Evolutionary conservation across 768 basidiomycete genomes (phyloP).

Genomic region (Kwoniella bestiolae): DNA sequence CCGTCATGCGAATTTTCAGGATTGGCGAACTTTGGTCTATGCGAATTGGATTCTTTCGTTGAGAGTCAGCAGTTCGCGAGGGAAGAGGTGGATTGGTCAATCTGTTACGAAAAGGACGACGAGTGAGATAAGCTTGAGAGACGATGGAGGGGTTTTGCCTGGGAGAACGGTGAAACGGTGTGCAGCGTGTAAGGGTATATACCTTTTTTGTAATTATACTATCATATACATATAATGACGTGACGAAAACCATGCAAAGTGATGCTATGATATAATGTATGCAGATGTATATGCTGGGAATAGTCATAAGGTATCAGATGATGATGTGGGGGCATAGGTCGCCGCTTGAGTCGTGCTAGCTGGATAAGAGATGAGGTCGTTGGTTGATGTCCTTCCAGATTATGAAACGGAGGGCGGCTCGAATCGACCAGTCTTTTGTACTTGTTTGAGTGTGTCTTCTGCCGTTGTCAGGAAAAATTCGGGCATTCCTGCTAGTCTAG

Average conservation of each 20-base stretch:
- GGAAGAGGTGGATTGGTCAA: conserved; percentile 69
- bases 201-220: too few relatives aligned
- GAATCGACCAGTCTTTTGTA: conserved; percentile 27
- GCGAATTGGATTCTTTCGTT: conserved; percentile 69
- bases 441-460: conserved; percentile 29
- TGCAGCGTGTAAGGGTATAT: neutral
- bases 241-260: conserved; percentile 3
- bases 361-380: too few relatives aligned
- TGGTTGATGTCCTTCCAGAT: neutral
- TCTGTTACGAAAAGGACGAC: conserved; percentile 28
- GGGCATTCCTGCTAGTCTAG: conserved; percentile 84
- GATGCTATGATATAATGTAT: conserved; percentile 9
- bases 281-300: conserved; percentile 6
- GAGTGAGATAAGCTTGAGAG: neutral
- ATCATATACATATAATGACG: neutral
- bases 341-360: too few relatives aligned
- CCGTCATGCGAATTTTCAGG: conserved; percentile 46
- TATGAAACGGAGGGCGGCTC: conserved; percentile 10
- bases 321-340: too few relatives aligned
- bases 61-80: conserved; percentile 72
- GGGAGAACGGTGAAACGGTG: too few relatives aligned
- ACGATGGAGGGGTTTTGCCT: too few relatives aligned
- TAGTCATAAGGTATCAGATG: too few relatives aligned
- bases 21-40: conserved; percentile 63
- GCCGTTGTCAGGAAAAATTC: conserved; percentile 41